A percentile compares a stretch with the other conserved stretches of the same genome.
These are phyloP conservation scores for Cordyceps javanica DNA, from an alignment of 2,329 filamentous ascomycete species.

Conservation along the genomic window DNA sequence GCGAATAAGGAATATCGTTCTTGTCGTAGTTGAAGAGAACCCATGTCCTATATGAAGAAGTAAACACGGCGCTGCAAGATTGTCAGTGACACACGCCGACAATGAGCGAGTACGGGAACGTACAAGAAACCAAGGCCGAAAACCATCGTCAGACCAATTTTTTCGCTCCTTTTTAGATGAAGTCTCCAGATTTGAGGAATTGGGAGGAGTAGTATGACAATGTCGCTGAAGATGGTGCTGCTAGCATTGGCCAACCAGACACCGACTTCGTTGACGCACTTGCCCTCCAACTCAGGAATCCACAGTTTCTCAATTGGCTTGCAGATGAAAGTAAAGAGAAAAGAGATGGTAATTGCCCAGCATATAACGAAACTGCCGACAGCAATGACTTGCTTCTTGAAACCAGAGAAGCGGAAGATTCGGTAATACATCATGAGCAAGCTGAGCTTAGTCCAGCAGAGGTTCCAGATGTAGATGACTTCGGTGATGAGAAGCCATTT, in stretches of 20 bases:
- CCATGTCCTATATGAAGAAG: slow-evolving; percentile 41
- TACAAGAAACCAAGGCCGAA: slow-evolving; percentile 41
- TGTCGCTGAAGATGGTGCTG: slow-evolving; percentile 40
- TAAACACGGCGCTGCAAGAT: slow-evolving; percentile 36
- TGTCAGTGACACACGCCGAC: neutral
- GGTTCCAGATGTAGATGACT: slow-evolving; percentile 41
- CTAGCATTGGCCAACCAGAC: slow-evolving; percentile 45
- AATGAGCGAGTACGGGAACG: slow-evolving; percentile 14
- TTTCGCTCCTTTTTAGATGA: slow-evolving; percentile 34
- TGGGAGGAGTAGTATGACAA: slow-evolving; percentile 39
- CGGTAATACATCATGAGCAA: slow-evolving; percentile 47
- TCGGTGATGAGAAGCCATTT: slow-evolving; percentile 43
- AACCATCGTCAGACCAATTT: slow-evolving; percentile 37
- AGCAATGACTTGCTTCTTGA: slow-evolving; percentile 35
- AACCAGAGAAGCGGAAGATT: slow-evolving; percentile 40
- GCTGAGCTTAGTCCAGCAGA: slow-evolving; percentile 44
- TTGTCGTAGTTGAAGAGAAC: slow-evolving; percentile 38
- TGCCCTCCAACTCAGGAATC: slow-evolving; percentile 37
- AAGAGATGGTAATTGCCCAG: slow-evolving; percentile 43
- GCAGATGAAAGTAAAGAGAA: slow-evolving; percentile 47
- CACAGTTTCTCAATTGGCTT: slow-evolving; percentile 43
- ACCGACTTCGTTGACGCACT: slow-evolving; percentile 43
- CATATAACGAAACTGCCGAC: slow-evolving; percentile 37
- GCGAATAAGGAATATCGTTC: slow-evolving; percentile 38
- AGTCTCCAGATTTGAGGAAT: slow-evolving; percentile 38